Conservation (phyloP, 2,329 filamentous ascomycete species). For the Didymella sp. region DNA sequence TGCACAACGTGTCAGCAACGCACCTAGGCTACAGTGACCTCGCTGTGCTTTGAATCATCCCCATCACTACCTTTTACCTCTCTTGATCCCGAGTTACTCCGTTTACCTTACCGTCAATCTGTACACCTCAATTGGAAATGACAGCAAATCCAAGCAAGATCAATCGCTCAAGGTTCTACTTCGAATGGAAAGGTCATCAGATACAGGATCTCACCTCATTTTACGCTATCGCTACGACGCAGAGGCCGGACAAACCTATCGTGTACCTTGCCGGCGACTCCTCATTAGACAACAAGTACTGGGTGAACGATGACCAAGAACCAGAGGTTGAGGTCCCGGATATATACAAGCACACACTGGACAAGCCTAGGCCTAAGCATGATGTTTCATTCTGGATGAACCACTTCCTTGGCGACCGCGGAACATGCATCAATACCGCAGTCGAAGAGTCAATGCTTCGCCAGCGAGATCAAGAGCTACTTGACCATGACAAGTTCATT, state of each 20-base stretch:
- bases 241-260: conserved; percentile 40
- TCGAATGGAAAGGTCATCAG: conserved; percentile 47
- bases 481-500: conserved; percentile 47
- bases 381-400: conserved; percentile 51
- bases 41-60: background rate
- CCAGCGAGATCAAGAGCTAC: conserved; percentile 36
- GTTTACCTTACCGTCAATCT: background rate
- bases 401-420: conserved; percentile 36
- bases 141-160: conserved; percentile 25
- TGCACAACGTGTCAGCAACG: background rate
- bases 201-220: conserved; percentile 40
- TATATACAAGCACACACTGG: conserved; percentile 40
- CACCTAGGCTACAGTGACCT: background rate
- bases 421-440: conserved; percentile 47
- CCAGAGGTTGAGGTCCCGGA: conserved; percentile 28
- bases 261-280: conserved; percentile 51
- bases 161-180: conserved; percentile 39
- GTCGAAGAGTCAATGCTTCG: conserved; percentile 47
- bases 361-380: conserved; percentile 35
- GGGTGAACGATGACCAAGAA: conserved; percentile 33
- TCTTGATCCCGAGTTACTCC: background rate
- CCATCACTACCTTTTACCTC: background rate
- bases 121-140: background rate
- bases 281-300: conserved; percentile 50
- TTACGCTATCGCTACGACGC: conserved; percentile 26